A percentile compares a stretch with the other conserved stretches of the same genome.
phyloP scores from a whole-genome alignment of 805 yeast species.

The Candida krabiensis region DNA sequence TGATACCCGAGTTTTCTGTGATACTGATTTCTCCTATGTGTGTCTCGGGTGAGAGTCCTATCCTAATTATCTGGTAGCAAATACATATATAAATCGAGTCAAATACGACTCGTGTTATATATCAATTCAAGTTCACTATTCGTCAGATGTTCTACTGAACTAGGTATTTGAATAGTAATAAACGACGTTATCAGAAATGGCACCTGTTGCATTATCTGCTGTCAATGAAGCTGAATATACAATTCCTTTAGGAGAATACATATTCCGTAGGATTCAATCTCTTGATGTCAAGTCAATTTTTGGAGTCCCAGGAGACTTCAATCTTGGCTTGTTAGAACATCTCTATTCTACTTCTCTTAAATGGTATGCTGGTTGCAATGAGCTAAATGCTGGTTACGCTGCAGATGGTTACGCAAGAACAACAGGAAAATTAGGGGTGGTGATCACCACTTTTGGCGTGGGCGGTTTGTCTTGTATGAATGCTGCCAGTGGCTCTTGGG shows the following conservation, averaged over 20 bases:
- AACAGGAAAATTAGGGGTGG: slow-evolving; percentile 62
- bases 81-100: too few species aligned
- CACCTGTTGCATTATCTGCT: slow-evolving; percentile 8
- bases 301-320: slow-evolving; percentile 83
- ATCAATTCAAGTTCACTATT: too few species aligned
- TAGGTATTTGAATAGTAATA: too few species aligned
- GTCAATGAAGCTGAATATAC: slow-evolving; percentile 6
- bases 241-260: slow-evolving; percentile 62
- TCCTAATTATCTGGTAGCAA: too few species aligned
- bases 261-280: slow-evolving; percentile 57
- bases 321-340: slow-evolving; percentile 66
- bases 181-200: too few species aligned
- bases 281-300: slow-evolving; percentile 61
- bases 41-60: too few species aligned
- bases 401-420: slow-evolving; percentile 86
- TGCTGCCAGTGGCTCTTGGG: slow-evolving; percentile 79
- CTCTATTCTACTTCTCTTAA: slow-evolving; percentile 52
- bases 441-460: slow-evolving; percentile 79
- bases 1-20: too few species aligned
- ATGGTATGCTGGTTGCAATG: slow-evolving; percentile 88
- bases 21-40: too few species aligned
- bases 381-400: slow-evolving; percentile 84
- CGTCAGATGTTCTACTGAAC: too few species aligned
- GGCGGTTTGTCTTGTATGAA: slow-evolving; percentile 86
- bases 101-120: too few species aligned